Conservation (phyloP, 2,329 filamentous ascomycete species). For the Diplodia mutila region DNA sequence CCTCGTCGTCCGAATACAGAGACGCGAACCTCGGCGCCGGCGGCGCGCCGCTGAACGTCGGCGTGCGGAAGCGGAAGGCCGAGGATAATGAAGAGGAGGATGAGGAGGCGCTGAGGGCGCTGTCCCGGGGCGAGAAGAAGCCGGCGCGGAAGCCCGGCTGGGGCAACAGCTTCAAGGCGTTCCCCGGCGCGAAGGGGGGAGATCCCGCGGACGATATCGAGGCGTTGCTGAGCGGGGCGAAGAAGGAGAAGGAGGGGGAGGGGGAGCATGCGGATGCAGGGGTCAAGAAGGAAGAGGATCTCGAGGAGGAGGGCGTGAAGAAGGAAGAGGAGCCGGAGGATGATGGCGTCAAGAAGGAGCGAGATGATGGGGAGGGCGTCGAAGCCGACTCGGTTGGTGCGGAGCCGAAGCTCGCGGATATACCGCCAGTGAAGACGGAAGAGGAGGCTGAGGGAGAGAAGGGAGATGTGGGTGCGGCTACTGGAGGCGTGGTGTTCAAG, state of each 20-base stretch:
- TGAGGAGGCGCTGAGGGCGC: conserved; percentile 55
- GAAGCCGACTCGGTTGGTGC: conserved; percentile 26
- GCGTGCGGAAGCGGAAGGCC: conserved; percentile 62
- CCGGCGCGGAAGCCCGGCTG: conserved; percentile 47
- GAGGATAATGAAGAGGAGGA: conserved; percentile 63
- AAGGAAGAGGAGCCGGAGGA: conserved; percentile 31
- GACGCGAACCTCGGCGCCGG: conserved; percentile 53
- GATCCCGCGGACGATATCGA: conserved; percentile 64
- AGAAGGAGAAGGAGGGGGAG: conserved; percentile 34
- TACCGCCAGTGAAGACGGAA: conserved; percentile 27
- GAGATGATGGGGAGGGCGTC: conserved; percentile 36
- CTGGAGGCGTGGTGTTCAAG: conserved; percentile 69
- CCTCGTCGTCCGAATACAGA: conserved; percentile 15
- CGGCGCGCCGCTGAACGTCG: conserved; percentile 51
- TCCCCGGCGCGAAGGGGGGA: conserved; percentile 47
- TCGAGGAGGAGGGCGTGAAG: conserved; percentile 32
- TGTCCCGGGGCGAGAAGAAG: conserved; percentile 52
- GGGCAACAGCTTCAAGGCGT: conserved; percentile 51
- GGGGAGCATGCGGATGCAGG: conserved; percentile 29
- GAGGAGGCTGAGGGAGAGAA: conserved; percentile 28
- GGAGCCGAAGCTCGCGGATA: conserved; percentile 32
- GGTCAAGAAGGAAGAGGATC: conserved; percentile 36
- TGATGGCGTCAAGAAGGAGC: conserved; percentile 49
- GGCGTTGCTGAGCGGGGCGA: conserved; percentile 51
- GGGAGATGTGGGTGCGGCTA: conserved; percentile 33